Conservation (phyloP, 139 green algal genomes). For the Volvox reticuliferus region DNA sequence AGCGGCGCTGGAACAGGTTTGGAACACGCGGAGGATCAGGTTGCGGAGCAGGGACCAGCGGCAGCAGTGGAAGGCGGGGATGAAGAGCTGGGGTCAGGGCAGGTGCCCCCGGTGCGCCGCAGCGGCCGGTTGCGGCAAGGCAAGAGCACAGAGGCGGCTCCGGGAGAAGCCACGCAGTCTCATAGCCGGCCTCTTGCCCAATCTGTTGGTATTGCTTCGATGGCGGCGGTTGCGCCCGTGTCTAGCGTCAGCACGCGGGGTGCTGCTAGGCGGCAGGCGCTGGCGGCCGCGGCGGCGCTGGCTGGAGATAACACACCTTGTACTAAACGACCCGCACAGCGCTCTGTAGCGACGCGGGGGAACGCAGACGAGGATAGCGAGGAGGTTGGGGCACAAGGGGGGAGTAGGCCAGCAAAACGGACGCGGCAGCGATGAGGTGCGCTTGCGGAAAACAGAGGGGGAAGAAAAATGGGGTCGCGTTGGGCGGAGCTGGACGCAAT, state of each 20-base stretch:
- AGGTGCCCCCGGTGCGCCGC: not conserved
- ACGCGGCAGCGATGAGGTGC: not conserved
- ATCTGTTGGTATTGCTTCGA: not conserved
- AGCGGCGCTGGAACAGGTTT: not conserved
- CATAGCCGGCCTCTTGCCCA: not conserved
- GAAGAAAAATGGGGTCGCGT: too few species aligned
- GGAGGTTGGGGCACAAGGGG: not conserved
- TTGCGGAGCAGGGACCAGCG: not conserved
- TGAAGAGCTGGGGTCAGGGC: not conserved
- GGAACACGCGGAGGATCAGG: too few species aligned
- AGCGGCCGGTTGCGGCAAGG: not conserved
- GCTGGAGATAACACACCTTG: not conserved
- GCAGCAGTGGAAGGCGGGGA: not conserved
- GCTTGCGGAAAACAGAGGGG: too few species aligned
- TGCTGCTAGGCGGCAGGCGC: not conserved
- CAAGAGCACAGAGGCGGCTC: not conserved
- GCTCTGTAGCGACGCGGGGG: not conserved
- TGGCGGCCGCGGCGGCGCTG: not conserved
- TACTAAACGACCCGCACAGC: not conserved
- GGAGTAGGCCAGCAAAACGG: not conserved
- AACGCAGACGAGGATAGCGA: not conserved
- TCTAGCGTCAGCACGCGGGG: not conserved
- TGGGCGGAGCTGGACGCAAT: too few species aligned
- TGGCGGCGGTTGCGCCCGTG: not conserved
- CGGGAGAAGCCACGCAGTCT: not conserved